Evolutionary conservation across 2,329 filamentous ascomycete genomes (phyloP).

Genomic region (Ascosphaera aggregata): DNA sequence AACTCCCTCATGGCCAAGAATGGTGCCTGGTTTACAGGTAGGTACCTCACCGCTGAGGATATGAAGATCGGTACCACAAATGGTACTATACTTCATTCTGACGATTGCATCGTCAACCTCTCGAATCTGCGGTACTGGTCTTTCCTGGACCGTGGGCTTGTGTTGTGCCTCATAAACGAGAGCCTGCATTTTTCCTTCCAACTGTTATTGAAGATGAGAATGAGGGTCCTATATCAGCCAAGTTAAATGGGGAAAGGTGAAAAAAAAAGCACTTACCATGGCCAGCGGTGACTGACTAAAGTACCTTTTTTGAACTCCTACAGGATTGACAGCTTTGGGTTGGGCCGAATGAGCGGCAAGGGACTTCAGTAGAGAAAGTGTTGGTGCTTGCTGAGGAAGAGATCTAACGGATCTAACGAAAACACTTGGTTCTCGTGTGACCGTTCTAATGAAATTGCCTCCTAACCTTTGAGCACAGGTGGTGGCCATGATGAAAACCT

Average conservation of each 20-base stretch:
- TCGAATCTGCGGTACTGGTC: constrained; percentile 19
- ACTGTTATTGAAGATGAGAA: too few relatives aligned
- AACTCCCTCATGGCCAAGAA: constrained; percentile 31
- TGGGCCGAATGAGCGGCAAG: too few relatives aligned
- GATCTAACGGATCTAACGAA: too few relatives aligned
- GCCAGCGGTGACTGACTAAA: neutral
- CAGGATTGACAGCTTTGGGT: too few relatives aligned
- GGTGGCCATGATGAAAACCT: too few relatives aligned
- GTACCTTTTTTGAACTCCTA: neutral
- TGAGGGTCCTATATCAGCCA: too few relatives aligned
- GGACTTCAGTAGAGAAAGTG: too few relatives aligned
- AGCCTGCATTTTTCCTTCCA: too few relatives aligned
- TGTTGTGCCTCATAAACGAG: constrained; percentile 20
- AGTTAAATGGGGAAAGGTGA: neutral
- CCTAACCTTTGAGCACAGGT: too few relatives aligned
- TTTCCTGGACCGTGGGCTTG: constrained; percentile 18
- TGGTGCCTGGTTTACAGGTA: constrained; percentile 21
- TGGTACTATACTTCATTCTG: constrained; percentile 24
- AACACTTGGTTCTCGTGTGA: too few relatives aligned
- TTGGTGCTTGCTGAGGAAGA: too few relatives aligned
- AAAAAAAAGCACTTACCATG: neutral
- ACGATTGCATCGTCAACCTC: constrained; percentile 26
- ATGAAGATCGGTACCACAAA: constrained; percentile 33
- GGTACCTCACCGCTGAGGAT: constrained; percentile 31
- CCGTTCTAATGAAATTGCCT: too few relatives aligned